Evolutionary conservation across 805 yeast genomes (phyloP).

Genomic region (Starmerella scarabaei): DNA sequence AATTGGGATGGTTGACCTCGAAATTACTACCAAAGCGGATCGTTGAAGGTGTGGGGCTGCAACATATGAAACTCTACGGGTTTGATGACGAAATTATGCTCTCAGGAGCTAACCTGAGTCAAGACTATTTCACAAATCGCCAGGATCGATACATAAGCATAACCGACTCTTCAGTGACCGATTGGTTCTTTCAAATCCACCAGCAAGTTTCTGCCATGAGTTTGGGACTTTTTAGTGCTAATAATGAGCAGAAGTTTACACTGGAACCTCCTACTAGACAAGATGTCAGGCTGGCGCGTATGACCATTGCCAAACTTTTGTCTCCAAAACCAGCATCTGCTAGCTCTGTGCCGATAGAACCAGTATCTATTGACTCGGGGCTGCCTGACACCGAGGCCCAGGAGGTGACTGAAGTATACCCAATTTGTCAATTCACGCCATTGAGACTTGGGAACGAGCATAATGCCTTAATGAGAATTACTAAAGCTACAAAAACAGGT

Average conservation of each 20-base stretch:
- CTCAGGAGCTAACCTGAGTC: slow-evolving; percentile 82
- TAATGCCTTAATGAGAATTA: slow-evolving; percentile 37
- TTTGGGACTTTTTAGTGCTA: slow-evolving; percentile 38
- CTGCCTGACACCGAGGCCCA: neutral
- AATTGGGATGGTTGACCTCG: slow-evolving; percentile 54
- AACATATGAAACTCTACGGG: slow-evolving; percentile 95
- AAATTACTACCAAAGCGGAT: slow-evolving; percentile 62
- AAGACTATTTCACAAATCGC: slow-evolving; percentile 85
- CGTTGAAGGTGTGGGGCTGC: slow-evolving; percentile 84
- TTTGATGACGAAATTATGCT: slow-evolving; percentile 80
- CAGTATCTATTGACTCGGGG: too few species aligned
- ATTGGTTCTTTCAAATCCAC: slow-evolving; percentile 66
- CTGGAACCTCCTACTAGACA: neutral
- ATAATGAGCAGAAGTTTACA: slow-evolving; percentile 3
- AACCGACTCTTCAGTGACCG: slow-evolving; percentile 42
- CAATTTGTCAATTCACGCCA: slow-evolving; percentile 85
- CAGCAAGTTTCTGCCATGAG: slow-evolving; percentile 55
- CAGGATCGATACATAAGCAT: slow-evolving; percentile 86
- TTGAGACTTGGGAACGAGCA: slow-evolving; percentile 74
- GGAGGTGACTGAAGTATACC: slow-evolving; percentile 56
- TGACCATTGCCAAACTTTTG: slow-evolving; percentile 45
- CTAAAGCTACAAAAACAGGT: slow-evolving; percentile 27
- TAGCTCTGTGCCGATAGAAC: slow-evolving; percentile 6
- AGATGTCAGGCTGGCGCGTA: slow-evolving; percentile 31
- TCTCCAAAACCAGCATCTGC: slow-evolving; percentile 25